Conservation (phyloP, 805 yeast genomes). For the Pichia scutulata region DNA sequence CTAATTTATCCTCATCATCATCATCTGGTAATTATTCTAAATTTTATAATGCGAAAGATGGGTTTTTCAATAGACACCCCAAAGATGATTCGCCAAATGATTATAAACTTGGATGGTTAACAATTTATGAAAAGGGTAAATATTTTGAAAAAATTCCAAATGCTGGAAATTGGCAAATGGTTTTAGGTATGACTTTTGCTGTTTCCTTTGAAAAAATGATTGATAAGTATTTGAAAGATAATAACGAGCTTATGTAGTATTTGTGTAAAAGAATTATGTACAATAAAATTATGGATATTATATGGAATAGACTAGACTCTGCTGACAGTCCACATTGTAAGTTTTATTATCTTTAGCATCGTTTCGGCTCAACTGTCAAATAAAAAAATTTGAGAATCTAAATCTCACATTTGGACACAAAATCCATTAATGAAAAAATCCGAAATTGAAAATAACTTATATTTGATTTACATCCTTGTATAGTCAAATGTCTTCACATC, state of each 20-base stretch:
- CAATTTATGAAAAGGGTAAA: slow-evolving; percentile 42
- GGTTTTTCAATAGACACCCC: slow-evolving; percentile 41
- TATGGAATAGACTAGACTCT: too few relatives aligned
- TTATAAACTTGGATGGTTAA: slow-evolving; percentile 57
- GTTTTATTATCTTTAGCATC: too few relatives aligned
- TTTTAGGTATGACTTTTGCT: slow-evolving; percentile 46
- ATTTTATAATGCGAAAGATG: slow-evolving; percentile 47
- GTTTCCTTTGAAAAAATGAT: slow-evolving; percentile 35
- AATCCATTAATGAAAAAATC: too few relatives aligned
- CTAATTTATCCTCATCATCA: background rate
- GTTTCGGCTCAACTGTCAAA: too few relatives aligned
- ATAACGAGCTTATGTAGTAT: background rate
- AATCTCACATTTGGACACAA: background rate
- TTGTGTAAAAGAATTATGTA: background rate
- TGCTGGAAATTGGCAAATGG: slow-evolving; percentile 48
- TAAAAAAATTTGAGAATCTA: too few relatives aligned
- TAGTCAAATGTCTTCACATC: slow-evolving; percentile 43
- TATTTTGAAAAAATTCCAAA: slow-evolving; percentile 29
- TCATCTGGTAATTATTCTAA: background rate
- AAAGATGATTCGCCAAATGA: slow-evolving; percentile 56
- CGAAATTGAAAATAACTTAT: too few relatives aligned
- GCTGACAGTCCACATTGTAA: too few relatives aligned
- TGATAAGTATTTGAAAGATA: slow-evolving; percentile 18
- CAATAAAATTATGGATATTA: too few relatives aligned
- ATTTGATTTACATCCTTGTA: background rate